phyloP scores from a whole-genome alignment of 768 basidiomycete genomes.

The Suillus bovinus region DNA sequence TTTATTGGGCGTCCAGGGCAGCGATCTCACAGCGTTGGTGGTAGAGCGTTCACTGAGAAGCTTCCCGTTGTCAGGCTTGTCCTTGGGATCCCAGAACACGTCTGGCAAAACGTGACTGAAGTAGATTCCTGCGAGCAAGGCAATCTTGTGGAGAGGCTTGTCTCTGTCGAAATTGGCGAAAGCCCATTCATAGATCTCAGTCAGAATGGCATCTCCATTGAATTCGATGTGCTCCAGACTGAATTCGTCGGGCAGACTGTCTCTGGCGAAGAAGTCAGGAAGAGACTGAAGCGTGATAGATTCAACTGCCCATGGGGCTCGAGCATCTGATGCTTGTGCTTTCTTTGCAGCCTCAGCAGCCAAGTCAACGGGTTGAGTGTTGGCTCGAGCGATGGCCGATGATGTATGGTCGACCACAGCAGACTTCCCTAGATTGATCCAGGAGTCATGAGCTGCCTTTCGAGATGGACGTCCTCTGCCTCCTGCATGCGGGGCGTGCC shows the following conservation, averaged over 20 bases:
- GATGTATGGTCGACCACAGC: too few species aligned
- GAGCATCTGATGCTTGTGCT: neutral
- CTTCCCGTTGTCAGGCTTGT: neutral
- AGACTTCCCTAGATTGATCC: neutral
- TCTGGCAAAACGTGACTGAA: neutral
- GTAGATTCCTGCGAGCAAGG: neutral
- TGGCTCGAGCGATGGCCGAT: fast-evolving
- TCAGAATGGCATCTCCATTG: neutral
- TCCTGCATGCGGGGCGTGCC: neutral
- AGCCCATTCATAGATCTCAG: neutral
- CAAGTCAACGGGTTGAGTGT: neutral
- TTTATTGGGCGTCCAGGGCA: neutral
- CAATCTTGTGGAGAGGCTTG: neutral
- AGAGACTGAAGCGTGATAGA: neutral
- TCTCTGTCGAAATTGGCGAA: neutral
- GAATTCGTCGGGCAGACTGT: neutral
- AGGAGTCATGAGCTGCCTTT: neutral
- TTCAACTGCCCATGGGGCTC: neutral
- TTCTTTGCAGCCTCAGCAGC: neutral
- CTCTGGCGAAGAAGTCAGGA: neutral
- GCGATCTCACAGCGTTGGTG: neutral
- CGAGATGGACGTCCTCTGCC: neutral
- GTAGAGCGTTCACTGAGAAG: fast-evolving
- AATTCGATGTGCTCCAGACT: neutral
- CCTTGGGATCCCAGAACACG: neutral